Conservation (phyloP, 169 alveolate species). For the Besnoitia besnoiti region DNA sequence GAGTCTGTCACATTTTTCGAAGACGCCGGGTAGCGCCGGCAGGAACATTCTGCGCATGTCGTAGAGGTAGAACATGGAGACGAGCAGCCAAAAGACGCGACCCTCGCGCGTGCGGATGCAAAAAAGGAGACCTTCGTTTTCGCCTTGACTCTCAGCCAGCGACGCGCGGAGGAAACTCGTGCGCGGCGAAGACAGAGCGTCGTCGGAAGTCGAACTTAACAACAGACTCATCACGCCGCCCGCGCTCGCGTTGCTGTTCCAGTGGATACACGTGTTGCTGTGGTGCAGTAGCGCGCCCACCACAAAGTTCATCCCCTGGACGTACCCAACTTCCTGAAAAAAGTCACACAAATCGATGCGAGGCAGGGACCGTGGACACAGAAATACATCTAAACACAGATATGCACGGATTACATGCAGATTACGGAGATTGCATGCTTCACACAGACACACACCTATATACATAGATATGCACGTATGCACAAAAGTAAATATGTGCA, state of each 20-base stretch:
- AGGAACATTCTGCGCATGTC: constrained; percentile 39
- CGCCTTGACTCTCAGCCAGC: background rate
- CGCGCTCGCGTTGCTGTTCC: constrained; percentile 48
- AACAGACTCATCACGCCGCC: constrained; percentile 29
- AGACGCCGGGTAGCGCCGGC: constrained; percentile 40
- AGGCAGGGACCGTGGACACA: background rate
- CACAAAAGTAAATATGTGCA: too few relatives aligned
- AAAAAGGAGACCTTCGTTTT: background rate
- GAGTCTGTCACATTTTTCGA: constrained; percentile 10
- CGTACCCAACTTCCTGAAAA: constrained; percentile 81
- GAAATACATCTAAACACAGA: too few relatives aligned
- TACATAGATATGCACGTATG: too few relatives aligned
- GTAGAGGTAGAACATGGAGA: constrained; percentile 20
- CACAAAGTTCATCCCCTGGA: constrained; percentile 87
- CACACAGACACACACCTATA: too few relatives aligned
- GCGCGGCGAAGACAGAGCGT: background rate
- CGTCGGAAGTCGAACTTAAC: background rate
- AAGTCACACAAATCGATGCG: constrained; percentile 61
- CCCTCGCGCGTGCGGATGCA: constrained; percentile 21
- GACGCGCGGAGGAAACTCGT: background rate
- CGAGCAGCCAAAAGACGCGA: constrained; percentile 38
- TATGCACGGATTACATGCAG: too few relatives aligned
- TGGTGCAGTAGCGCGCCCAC: constrained; percentile 88
- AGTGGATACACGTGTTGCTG: constrained; percentile 83
- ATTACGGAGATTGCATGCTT: too few relatives aligned